These are phyloP conservation scores for Tetrahymena malaccensis DNA, from an alignment of 73 alveolate species.

Conservation along the genomic window DNA sequence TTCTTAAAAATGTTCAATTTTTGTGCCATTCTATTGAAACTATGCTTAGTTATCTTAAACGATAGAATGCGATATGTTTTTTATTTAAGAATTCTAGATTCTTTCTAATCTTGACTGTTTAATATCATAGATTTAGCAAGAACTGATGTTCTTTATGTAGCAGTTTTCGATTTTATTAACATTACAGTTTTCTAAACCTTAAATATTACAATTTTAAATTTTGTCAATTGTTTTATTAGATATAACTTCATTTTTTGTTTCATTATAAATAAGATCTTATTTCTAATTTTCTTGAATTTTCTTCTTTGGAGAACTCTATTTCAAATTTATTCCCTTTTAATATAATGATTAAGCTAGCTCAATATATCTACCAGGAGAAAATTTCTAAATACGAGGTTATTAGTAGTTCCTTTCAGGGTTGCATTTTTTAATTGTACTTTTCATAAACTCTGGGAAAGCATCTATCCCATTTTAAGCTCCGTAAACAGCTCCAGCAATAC, in stretches of 20 bases:
- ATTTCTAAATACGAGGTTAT: background rate
- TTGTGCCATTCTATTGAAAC: background rate
- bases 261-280: no score
- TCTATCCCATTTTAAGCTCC: background rate
- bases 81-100: background rate
- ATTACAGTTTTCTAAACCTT: background rate
- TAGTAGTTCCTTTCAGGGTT: background rate
- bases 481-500: background rate
- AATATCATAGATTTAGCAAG: background rate
- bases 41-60: background rate
- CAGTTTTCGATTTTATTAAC: background rate
- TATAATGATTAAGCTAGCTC: background rate
- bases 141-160: background rate
- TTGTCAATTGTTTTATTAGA: background rate
- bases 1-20: background rate
- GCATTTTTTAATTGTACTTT: background rate
- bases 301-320: background rate
- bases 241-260: background rate
- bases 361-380: background rate
- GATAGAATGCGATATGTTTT: background rate
- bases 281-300: background rate
- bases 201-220: background rate
- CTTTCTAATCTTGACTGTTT: background rate
- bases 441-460: background rate
- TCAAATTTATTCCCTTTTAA: background rate